Conservation (phyloP, 352 stramenopile genomes). For the Globisporangium splendens region DNA sequence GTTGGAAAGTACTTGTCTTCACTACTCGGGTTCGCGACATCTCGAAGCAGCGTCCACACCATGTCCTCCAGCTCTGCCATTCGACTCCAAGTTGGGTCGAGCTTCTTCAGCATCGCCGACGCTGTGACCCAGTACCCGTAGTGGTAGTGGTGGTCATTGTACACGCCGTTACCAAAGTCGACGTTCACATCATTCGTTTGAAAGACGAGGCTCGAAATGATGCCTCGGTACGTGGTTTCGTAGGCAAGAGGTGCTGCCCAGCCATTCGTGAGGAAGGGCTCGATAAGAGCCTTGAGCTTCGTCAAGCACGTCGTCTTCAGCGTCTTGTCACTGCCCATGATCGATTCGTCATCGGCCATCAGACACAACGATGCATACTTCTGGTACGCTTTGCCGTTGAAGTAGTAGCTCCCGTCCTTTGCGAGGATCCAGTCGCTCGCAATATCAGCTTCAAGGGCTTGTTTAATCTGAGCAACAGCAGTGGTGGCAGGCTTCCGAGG, state of each 20-base stretch:
- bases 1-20: conserved; percentile 52
- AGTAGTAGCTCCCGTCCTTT: conserved; percentile 61
- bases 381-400: conserved; percentile 70
- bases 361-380: conserved; percentile 80
- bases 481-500: conserved; percentile 21
- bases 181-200: conserved; percentile 38
- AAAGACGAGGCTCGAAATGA: conserved; percentile 48
- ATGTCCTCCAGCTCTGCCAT: conserved; percentile 57
- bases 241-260: conserved; percentile 51
- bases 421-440: conserved; percentile 38
- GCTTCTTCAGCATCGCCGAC: conserved; percentile 55
- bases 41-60: conserved; percentile 61
- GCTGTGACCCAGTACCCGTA: conserved; percentile 72
- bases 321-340: conserved; percentile 45
- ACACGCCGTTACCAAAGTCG: conserved; percentile 77
- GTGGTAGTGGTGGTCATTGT: conserved; percentile 86
- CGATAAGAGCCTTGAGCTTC: conserved; percentile 55
- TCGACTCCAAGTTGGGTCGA: conserved; percentile 56
- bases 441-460: conserved; percentile 55
- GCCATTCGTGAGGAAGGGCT: conserved; percentile 57
- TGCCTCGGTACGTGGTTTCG: conserved; percentile 60
- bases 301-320: conserved; percentile 43
- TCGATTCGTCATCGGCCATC: conserved; percentile 47
- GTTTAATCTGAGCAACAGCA: conserved; percentile 34
- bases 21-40: conserved; percentile 62